These are phyloP conservation scores for Asterionellopsis glacialis DNA, from an alignment of 108 stramenopile species.

Conservation along the genomic window DNA sequence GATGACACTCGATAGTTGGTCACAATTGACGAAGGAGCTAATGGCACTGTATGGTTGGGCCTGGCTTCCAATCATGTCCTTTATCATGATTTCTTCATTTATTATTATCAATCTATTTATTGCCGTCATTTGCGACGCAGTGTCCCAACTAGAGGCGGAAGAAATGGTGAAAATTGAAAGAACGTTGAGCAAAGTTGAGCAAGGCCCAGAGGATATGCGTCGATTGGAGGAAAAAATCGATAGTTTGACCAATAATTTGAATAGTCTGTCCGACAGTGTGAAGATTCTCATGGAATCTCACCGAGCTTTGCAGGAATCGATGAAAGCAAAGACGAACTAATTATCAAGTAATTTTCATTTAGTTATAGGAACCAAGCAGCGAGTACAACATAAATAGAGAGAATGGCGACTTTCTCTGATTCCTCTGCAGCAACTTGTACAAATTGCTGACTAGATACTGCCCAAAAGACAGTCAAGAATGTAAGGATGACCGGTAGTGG, in stretches of 20 bases:
- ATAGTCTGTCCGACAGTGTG: too few relatives aligned
- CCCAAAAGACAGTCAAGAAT: conserved; percentile 10
- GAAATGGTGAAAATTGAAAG: conserved; percentile 15
- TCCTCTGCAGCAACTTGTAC: conserved; percentile 3
- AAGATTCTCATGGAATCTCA: too few relatives aligned
- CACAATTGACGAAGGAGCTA: conserved; percentile 27
- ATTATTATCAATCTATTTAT: conserved; percentile 35
- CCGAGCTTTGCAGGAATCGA: too few relatives aligned
- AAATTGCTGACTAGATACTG: conserved; percentile 11
- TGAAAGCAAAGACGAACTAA: too few relatives aligned
- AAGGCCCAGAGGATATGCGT: background rate
- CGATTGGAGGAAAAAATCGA: conserved; percentile 14
- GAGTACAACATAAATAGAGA: too few relatives aligned
- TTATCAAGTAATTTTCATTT: too few relatives aligned
- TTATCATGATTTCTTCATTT: conserved; percentile 27
- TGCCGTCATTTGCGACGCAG: conserved; percentile 49
- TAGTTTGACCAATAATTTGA: background rate
- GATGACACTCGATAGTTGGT: conserved; percentile 47
- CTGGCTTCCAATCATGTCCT: conserved; percentile 29
- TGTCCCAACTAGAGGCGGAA: conserved; percentile 12
- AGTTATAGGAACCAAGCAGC: too few relatives aligned
- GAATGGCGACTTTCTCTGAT: too few relatives aligned
- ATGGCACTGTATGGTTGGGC: conserved; percentile 22
- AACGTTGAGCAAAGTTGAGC: conserved; percentile 7
- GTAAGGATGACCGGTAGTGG: conserved; percentile 11